Base-by-base conservation (phyloP, 1,284 basidiomycete genomes). In the Cystodermella granulosa region DNA sequence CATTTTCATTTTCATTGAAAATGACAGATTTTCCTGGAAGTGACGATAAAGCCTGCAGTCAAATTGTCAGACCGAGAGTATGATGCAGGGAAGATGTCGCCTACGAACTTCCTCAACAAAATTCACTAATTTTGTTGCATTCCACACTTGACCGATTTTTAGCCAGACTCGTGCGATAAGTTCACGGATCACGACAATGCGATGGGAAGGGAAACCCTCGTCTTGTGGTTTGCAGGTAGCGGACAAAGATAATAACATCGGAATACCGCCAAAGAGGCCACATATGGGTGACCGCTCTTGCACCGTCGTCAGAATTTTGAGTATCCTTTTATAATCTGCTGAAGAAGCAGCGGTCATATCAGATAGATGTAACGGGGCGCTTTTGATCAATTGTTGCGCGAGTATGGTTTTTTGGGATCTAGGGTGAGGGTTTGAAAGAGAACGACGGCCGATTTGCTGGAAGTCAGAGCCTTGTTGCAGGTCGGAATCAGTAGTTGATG, bases 241-340 rank as follows among this genome's bases (percentile, higher is more conserved):
- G 54, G 91, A 83, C 34, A 97, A 66, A 1, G 87, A 82, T 24
- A 91, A 61, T 31, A 98, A 67, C 85, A 95, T 93, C 2, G 94
- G 93, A 24, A 91, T 71, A 23, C 88, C 84, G 1, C 84, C 82
- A 17, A 92, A 65, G 28, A 95, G 59, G 1, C 84, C 84, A 20
- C 84, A 78, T 22, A 84, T 68, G 1, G 93, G 90, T 15, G 86
- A 62, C 34, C 84, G 75, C 43, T 81, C 73, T 41, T 91, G 83
- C 14, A 89, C 70, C 3, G 78, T 76, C 15, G 72, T 75, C 23
- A 97, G 73, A 38, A 94, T 75, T 34, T 76, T 72, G n/a, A 85
- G 67, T 31, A 92, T 77, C 52, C 84, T 80, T 2, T 80, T 71
- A 61, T 90, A 93, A 61, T 97, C 94, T 26, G 83, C 80, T 13